phyloP scores from a whole-genome alignment of 1,139 yeast species.

The Suhomyces guaymorum region DNA sequence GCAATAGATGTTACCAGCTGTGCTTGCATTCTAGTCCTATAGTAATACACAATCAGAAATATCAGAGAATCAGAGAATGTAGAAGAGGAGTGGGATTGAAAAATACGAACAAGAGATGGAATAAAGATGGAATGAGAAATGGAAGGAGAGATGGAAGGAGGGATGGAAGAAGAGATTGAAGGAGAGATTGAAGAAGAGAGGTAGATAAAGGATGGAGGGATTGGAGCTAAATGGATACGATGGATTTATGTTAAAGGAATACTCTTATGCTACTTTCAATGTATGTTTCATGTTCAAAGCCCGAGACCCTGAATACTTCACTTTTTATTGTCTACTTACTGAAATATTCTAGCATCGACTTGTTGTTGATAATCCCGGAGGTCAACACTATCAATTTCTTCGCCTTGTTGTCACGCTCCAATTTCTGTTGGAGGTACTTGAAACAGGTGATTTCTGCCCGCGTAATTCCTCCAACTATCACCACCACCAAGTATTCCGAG shows the following conservation, averaged over 20 bases:
- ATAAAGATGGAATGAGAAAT: too few species aligned
- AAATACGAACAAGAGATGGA: too few species aligned
- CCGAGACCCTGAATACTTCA: too few species aligned
- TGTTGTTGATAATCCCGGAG: constrained; percentile 48
- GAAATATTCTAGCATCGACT: constrained; percentile 4
- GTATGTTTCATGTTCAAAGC: too few species aligned
- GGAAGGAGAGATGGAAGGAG: background rate
- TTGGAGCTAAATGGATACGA: too few species aligned
- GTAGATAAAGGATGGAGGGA: background rate
- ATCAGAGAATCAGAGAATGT: too few species aligned
- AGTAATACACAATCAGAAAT: constrained; percentile 1
- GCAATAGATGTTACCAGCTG: too few species aligned
- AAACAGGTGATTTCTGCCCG: constrained; percentile 73
- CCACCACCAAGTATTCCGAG: constrained; percentile 49
- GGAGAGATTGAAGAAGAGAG: background rate
- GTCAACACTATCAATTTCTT: constrained; percentile 55
- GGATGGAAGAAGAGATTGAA: constrained; percentile 1
- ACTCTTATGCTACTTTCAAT: too few species aligned
- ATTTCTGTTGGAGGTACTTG: constrained; percentile 50
- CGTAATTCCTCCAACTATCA: constrained; percentile 75
- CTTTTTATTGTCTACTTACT: too few species aligned
- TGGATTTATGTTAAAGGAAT: too few species aligned
- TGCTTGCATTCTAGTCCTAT: too few species aligned
- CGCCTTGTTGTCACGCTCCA: constrained; percentile 30
- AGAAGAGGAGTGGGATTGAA: too few species aligned